Evolutionary conservation across 2,329 filamentous ascomycete genomes (phyloP), one percentile per base, ranked within the genome.

Genomic region (Talaromyces sp.): DNA sequence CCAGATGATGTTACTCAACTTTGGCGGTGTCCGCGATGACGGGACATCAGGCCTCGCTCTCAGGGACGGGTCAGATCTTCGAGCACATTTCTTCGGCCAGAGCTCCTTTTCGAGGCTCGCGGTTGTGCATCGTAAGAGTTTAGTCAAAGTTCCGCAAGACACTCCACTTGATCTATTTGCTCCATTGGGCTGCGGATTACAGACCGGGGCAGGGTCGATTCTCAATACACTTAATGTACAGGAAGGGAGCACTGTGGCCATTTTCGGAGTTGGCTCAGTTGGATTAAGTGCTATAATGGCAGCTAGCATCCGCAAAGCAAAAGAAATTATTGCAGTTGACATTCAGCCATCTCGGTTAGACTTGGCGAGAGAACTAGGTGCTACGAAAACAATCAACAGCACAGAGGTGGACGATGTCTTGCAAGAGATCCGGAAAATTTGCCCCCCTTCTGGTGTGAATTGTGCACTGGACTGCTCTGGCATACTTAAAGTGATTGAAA

Each of bases 261-360:
- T 74, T 3, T 57, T 74, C 12, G 72, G 72, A 1, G 65, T 72
- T 64, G 72, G 72, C 1, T 70, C 66, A 8, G 67, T 69, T 2
- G 67, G 67, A 0, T 17, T 68, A 12, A 61, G 64, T 10, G 67
- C 66, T 1, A 29, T 67, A 59, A 50, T 69, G 56, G 63, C 67
- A n/a, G 67, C 67, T 0, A 61, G 57, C 7, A 61, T 62, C 29
- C 53, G 53, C 63, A 53, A 74, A 1, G 66, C 66, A 2, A 56
- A 64, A 26, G 64, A 51, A 8, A 10, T 83, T 56, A 76, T 83
- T 10, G 80, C 75, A 5, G 72, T 81, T 8, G 80, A 83, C 62
- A 68, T 81, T 10, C 71, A 80, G 12, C 67, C 74, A 8, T 65
- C 66, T 4, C 72, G 78, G 21, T 69, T 83, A 12, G 70, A 74